Base-by-base conservation (phyloP, 345 rosid species). In the Salix udensis region DNA sequence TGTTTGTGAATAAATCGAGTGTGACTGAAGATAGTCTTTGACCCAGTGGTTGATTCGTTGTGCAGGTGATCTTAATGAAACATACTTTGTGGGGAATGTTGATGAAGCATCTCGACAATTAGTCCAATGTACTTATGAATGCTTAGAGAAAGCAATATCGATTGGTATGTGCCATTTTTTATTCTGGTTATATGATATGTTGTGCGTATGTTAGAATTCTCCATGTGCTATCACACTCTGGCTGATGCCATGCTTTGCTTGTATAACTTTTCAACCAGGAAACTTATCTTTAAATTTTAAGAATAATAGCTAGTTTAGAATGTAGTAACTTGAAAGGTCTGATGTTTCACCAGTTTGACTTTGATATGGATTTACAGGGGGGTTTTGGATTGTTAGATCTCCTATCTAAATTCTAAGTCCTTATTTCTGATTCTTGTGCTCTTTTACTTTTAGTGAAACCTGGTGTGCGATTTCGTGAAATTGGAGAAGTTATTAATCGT, bases 51-150 rank as follows among this genome's bases (percentile, higher is more conserved):
- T 39, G 62, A 23, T 30, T 52, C 60, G 4, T 76, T 74, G 42
- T 75, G 67, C 84, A 95, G 99, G 98, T 89, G 98, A 96, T 82
- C 91, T 96, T 67, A 96, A 93, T 44, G 99, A 96, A 82, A 96
- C 99, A 67, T 96, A 87, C 81, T 96, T 96, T 73, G 99, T 93
- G 80, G 99, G 99, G 52, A 93, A 91, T 76, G 94, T 89, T 74
- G 99, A 93, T 78, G 98, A 96, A 88, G 83, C 89, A 75, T 96
- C 99, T 75, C 88, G 78, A 65, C 96, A 86, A 74, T 84, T 96
- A 72, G 96, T 96, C 40, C 94, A 88, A 60, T 88, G 92, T 85
- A 91, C 98, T 62, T 93, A 93, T 2, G 97, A 96, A 83, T 96
- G 99, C 88, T 80, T 96, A 76, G 96, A 93, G 68, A 96, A 91